Conservation (phyloP, 768 basidiomycete species). For the Saitozyma podzolica region DNA sequence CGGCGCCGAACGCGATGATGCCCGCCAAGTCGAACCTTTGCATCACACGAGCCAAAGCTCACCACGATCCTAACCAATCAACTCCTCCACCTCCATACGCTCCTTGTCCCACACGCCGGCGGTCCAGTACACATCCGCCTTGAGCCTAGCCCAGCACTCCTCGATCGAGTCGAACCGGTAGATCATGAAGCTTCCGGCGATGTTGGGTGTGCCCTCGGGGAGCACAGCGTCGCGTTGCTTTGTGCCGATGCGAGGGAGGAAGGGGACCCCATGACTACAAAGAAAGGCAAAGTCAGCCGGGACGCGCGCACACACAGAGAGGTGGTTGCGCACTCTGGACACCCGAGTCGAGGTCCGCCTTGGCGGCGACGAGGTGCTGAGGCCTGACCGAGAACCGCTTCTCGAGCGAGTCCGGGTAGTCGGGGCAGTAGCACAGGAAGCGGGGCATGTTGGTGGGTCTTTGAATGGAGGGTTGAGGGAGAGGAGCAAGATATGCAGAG, state of each 20-base stretch:
- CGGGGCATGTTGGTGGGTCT: constrained; percentile 35
- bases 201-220: constrained; percentile 21
- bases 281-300: background rate
- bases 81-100: constrained; percentile 29
- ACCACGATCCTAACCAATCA: background rate
- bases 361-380: constrained; percentile 35
- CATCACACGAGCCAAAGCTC: no score
- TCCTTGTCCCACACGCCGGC: constrained; percentile 50
- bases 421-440: constrained; percentile 46
- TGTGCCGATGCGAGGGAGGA: constrained; percentile 10
- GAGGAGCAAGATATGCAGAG: no score
- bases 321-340: constrained; percentile 15
- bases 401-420: constrained; percentile 42
- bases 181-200: constrained; percentile 38
- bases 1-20: no score
- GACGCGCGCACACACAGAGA: no score
- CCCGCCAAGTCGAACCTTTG: no score
- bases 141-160: constrained; percentile 33
- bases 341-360: constrained; percentile 26
- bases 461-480: background rate
- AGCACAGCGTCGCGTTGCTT: constrained; percentile 8
- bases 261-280: constrained; percentile 11
- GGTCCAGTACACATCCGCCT: constrained; percentile 46
- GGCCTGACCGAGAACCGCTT: constrained; percentile 37
- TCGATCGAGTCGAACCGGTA: constrained; percentile 37